Percentiles rank a stretch among this genome's conserved stretches.
Evolutionary conservation across 192 early-diverging fungal genomes (phyloP).

Genomic region (Dispira simplex): DNA sequence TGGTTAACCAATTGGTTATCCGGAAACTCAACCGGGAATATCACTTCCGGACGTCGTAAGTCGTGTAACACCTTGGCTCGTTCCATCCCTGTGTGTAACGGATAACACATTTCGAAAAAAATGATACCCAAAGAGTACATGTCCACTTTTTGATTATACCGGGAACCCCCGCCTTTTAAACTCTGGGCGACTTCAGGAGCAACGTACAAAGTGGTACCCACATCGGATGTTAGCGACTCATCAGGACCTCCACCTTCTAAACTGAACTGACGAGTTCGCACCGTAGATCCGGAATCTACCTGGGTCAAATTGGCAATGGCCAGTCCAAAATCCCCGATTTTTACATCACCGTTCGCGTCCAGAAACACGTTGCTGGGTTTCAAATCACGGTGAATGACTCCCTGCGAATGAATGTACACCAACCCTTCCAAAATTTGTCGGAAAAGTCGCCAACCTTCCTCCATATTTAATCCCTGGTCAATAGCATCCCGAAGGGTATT

Average conservation of each 20-base stretch:
- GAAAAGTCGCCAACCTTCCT: conserved; percentile 74
- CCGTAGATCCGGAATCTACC: conserved; percentile 13
- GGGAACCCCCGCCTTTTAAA: conserved; percentile 18
- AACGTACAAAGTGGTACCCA: conserved; percentile 87
- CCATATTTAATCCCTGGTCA: conserved; percentile 55
- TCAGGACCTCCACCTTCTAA: conserved; percentile 20
- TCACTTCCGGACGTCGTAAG: conserved; percentile 32
- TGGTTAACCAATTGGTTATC: conserved; percentile 45
- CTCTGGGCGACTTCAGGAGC: conserved; percentile 42
- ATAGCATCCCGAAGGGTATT: conserved; percentile 78
- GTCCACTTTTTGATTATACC: conserved; percentile 68
- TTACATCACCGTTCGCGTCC: conserved; percentile 31
- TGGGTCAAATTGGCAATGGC: conserved; percentile 43
- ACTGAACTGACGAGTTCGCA: conserved; percentile 14
- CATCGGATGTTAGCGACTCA: conserved; percentile 57
- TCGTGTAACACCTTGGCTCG: conserved; percentile 49
- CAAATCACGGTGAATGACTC: conserved; percentile 61
- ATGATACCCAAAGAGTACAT: conserved; percentile 95
- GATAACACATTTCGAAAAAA: conserved; percentile 87
- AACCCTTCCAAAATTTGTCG: conserved; percentile 84
- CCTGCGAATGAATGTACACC: conserved; percentile 74
- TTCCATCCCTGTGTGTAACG: conserved; percentile 85
- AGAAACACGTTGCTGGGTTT: conserved; percentile 61
- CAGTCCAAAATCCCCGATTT: conserved; percentile 96
- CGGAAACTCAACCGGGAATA: conserved; percentile 40